These are phyloP conservation scores for Cytauxzoon felis DNA, from an alignment of 169 alveolate species.

Conservation along the genomic window DNA sequence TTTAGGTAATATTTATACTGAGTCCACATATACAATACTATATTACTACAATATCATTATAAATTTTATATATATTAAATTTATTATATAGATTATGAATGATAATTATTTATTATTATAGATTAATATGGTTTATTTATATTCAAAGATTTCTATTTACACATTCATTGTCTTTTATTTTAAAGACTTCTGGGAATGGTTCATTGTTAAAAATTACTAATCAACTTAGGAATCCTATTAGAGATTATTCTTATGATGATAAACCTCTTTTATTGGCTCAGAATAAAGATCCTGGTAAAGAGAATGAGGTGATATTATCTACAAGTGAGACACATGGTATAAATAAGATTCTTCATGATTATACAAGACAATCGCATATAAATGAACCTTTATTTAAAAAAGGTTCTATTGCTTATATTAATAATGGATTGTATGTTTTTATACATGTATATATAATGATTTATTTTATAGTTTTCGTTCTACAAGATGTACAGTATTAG, in stretches of 20 bases:
- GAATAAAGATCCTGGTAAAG: constrained; percentile 39
- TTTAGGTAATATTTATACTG: no score
- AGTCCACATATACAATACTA: no score
- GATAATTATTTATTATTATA: no score
- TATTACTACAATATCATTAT: no score
- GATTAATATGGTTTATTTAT: no score
- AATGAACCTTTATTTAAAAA: constrained; percentile 20
- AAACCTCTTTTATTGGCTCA: constrained; percentile 54
- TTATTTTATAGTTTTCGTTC: not conserved
- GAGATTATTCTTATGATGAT: constrained; percentile 21
- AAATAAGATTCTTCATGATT: constrained; percentile 15
- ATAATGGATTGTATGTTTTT: constrained; percentile 12
- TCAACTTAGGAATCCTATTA: not conserved
- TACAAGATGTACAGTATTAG: constrained; percentile 45
- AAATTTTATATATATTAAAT: no score
- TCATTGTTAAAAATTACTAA: no score
- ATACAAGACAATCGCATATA: not conserved
- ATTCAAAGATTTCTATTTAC: no score
- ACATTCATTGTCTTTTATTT: no score
- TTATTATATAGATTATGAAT: no score
- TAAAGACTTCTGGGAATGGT: no score
- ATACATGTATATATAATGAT: not conserved
- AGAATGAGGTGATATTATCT: constrained; percentile 30
- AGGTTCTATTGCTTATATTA: constrained; percentile 44
- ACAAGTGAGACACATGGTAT: constrained; percentile 33